Evolutionary conservation across 2,329 filamentous ascomycete genomes (phyloP).

Genomic region (Knufia petricola): DNA sequence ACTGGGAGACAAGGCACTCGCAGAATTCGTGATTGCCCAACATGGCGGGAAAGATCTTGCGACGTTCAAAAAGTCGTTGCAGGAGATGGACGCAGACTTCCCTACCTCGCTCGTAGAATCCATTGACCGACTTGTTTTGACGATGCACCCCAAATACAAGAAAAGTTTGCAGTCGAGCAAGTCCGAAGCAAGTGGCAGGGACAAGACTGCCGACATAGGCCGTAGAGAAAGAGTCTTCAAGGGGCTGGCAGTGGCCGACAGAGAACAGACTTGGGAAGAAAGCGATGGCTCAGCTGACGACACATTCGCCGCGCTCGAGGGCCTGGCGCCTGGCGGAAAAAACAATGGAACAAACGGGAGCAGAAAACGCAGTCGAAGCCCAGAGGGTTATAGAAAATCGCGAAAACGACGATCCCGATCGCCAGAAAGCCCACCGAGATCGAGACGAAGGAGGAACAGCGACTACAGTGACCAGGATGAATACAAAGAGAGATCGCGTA

Average conservation of each 20-base stretch:
- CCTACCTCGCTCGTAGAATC: slow-evolving; percentile 81
- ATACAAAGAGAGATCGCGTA: slow-evolving; percentile 7
- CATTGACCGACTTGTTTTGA: slow-evolving; percentile 76
- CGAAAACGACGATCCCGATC: slow-evolving; percentile 43
- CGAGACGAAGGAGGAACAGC: slow-evolving; percentile 32
- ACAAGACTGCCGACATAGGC: slow-evolving; percentile 42
- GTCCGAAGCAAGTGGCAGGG: slow-evolving; percentile 25
- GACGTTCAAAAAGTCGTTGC: slow-evolving; percentile 68
- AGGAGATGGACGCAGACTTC: slow-evolving; percentile 70
- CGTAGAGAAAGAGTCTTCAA: slow-evolving; percentile 84
- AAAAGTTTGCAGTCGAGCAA: slow-evolving; percentile 39
- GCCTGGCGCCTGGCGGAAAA: slow-evolving; percentile 57
- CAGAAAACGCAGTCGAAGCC: slow-evolving; percentile 48
- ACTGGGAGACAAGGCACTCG: slow-evolving; percentile 84
- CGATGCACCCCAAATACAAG: slow-evolving; percentile 87
- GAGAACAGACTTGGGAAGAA: slow-evolving; percentile 47
- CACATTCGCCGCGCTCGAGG: slow-evolving; percentile 84
- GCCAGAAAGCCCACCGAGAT: slow-evolving; percentile 31
- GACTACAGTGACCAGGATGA: slow-evolving; percentile 38
- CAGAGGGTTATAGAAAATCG: slow-evolving; percentile 41
- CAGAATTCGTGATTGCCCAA: slow-evolving; percentile 91
- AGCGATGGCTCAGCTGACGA: slow-evolving; percentile 59
- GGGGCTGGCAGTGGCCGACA: slow-evolving; percentile 78
- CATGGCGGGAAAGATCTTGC: slow-evolving; percentile 54
- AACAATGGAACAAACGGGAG: slow-evolving; percentile 31